Conservation (phyloP, 352 stramenopile genomes). For the Pythium dissotocum region DNA sequence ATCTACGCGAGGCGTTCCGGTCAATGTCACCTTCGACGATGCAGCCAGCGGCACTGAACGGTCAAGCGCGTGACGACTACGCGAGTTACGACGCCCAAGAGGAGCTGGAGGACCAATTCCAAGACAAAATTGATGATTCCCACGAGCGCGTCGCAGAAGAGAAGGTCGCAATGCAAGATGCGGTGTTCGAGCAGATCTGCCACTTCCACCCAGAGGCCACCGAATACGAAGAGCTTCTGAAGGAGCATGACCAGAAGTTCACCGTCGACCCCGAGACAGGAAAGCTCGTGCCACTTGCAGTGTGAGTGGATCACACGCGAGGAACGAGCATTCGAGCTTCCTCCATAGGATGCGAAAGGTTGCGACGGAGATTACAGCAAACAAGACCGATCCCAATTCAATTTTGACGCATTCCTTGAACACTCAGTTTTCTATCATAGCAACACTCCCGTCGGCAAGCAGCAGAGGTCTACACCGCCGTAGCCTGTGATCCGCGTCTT, state of each 20-base stretch:
- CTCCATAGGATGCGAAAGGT: background rate
- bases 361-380: background rate
- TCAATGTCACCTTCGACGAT: slow-evolving; percentile 21
- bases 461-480: background rate
- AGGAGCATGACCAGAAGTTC: slow-evolving; percentile 65
- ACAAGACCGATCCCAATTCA: background rate
- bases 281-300: slow-evolving; percentile 52
- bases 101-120: slow-evolving; percentile 62
- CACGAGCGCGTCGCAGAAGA: slow-evolving; percentile 66
- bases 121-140: slow-evolving; percentile 63
- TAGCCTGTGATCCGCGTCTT: background rate
- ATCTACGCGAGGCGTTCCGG: slow-evolving; percentile 76
- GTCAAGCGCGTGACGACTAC: slow-evolving; percentile 14
- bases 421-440: background rate
- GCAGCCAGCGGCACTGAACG: slow-evolving; percentile 16
- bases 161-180: slow-evolving; percentile 71
- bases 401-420: no score
- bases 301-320: slow-evolving; percentile 2
- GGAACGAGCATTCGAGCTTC: no score
- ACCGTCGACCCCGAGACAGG: slow-evolving; percentile 52
- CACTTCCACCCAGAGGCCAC: slow-evolving; percentile 70
- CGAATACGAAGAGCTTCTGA: slow-evolving; percentile 62
- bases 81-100: slow-evolving; percentile 49
- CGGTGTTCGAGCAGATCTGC: slow-evolving; percentile 81
- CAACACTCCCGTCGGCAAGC: background rate